Base-by-base conservation (phyloP, 2,329 filamentous ascomycete species). In the Teratosphaeria destructans region DNA sequence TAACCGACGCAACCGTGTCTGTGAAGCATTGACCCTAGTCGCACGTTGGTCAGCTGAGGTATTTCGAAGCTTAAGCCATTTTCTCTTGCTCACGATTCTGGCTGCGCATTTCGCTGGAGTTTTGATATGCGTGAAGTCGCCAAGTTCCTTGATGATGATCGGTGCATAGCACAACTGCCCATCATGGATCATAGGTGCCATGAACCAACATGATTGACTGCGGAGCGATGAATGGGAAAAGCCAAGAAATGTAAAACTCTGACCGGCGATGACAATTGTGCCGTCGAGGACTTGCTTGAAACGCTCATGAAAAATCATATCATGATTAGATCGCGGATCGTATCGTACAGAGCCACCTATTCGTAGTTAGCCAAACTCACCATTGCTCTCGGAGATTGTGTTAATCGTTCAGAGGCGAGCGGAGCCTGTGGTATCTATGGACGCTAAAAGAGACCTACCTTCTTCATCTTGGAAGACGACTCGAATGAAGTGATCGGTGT, bases 211-310 rank as follows among this genome's bases (percentile, higher is more conserved):
- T 0, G 85, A 85, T 60, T 90, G 87, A 0, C 84, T 79, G 12
- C 89, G 80, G 3, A 93, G 78, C 0, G 88, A 91, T 0, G 88
- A 93, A 70, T 92, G 86, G 0, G 88, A 91, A 71, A 91, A 93
- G 0, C 89, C 89, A 0, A 93, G 77, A 66, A 92, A 93, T 0
- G 74, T 72, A 66, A 84, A 90, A 0, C 72, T 68, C 12, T 84
- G 77, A 0, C 84, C 87, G 2, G 81, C 87, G 57, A 93, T 82
- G 0, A 74, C 67, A 32, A 95, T 82, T 0, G 85, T 85, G 0
- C 77, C 67, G 2, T 75, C 70, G 8, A 94, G 76, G 0, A 90
- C 74, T 0, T 68, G 62, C 57, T 81, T 81, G 71, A 91, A 92
- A 0, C 85, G 82, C 0, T 70, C 65, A 61, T 83, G 81, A 55